Base-by-base conservation (phyloP, 2,329 filamentous ascomycete genomes). In the Fusarium illudens region DNA sequence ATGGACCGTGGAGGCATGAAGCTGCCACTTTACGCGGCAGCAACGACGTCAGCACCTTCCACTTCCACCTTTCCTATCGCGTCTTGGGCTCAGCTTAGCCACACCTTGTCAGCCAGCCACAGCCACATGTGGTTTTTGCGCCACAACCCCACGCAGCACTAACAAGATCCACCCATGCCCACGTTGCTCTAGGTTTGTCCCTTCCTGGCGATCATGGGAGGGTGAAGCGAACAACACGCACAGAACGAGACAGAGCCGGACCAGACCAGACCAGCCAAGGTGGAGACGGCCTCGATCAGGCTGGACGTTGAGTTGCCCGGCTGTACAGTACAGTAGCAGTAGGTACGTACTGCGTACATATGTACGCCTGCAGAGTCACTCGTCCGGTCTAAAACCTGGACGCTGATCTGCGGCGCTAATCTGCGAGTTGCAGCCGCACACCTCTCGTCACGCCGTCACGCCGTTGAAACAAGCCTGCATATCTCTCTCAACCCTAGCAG, bases 391-490 rank as follows among this genome's bases (percentile, higher is more conserved):
- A 39, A 51, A 57, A 53, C 42, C 64, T 57, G 49, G 39, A 53
- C 33, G 48, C 42, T 50, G 58, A 56, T 60, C 62, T 44, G 50
- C 53, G 30, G 50, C 65, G 39, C 65, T 68, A 66, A 59, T 62
- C 39, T 46, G 42, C 44, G 36, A 60, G 39, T 56, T 66, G 49
- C 59, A 68, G 62, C 57, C 58, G 50, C 33, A 59, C 50, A 39
- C 50, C 58, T 69, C 44, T 69, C 46, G 62, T 63, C 62, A 66
- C 52, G 65, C 65, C 44, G 61, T 62, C 57, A 66, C 52, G 65
- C 65, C 65, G 65, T 68, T 68, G 62, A 63, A 68, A 68, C 65
- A 69, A 68, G 57, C 39, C 65, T 55, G 37, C 65, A 66, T 62
- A 34, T 50, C 30, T 65, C 36, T 51, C 33, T 62, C 22, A 20